phyloP scores from a whole-genome alignment of 2,329 filamentous ascomycete species.

The Chaetothyriales sp. region DNA sequence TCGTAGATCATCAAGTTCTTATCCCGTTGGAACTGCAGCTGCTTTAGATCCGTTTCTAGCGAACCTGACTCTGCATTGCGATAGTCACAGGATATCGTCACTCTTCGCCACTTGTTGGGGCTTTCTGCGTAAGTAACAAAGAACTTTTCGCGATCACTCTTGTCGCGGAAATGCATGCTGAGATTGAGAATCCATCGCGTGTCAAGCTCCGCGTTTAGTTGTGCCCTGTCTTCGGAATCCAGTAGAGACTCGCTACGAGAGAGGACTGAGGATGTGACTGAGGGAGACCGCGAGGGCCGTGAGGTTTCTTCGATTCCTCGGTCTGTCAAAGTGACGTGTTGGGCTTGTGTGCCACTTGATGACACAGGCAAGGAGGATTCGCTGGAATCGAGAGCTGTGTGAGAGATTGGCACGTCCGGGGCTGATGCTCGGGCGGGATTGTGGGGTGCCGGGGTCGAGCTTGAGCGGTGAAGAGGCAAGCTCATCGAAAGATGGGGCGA shows the following conservation, averaged over 20 bases:
- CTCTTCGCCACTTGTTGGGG: slow-evolving; percentile 63
- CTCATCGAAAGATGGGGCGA: slow-evolving; percentile 21
- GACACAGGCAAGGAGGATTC: slow-evolving; percentile 5
- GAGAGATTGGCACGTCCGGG: slow-evolving; percentile 19
- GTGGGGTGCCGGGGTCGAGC: slow-evolving; percentile 26
- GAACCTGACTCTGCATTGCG: slow-evolving; percentile 64
- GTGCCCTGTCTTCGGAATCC: slow-evolving; percentile 20
- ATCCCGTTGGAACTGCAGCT: slow-evolving; percentile 69
- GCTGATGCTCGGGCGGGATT: slow-evolving; percentile 24
- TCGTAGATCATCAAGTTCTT: slow-evolving; percentile 91
- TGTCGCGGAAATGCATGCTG: slow-evolving; percentile 95
- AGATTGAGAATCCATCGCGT: slow-evolving; percentile 88
- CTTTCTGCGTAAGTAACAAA: slow-evolving; percentile 86
- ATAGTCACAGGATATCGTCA: slow-evolving; percentile 91
- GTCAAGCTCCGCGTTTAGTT: slow-evolving; percentile 67
- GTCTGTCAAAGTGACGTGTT: neutral
- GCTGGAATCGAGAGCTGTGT: slow-evolving; percentile 6
- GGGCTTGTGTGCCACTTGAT: slow-evolving; percentile 11
- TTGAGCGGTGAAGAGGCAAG: slow-evolving; percentile 28
- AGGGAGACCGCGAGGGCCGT: slow-evolving; percentile 19
- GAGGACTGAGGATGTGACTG: slow-evolving; percentile 33
- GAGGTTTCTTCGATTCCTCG: slow-evolving; percentile 8
- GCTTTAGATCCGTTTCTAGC: slow-evolving; percentile 66
- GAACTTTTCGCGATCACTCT: slow-evolving; percentile 87
- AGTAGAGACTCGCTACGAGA: slow-evolving; percentile 21